phyloP scores from a whole-genome alignment of 1,284 basidiomycete genomes.

The Gymnopus androsaceus region DNA sequence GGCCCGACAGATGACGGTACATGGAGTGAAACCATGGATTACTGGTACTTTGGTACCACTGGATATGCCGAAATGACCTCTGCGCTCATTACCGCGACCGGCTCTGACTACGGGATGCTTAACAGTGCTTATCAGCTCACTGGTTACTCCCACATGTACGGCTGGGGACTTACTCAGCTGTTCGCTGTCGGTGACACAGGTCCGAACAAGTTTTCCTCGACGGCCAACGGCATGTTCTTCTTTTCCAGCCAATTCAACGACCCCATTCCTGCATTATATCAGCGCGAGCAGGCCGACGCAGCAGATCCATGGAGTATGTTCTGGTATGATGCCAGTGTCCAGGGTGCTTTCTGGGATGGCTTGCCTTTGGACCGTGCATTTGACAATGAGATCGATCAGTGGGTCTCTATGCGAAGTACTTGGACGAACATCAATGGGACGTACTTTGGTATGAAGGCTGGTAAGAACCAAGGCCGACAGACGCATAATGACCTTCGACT shows the following conservation, averaged over 20 bases:
- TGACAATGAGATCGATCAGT: constrained; percentile 68
- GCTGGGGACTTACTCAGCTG: constrained; percentile 79
- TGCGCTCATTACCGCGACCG: constrained; percentile 83
- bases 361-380: constrained; percentile 84
- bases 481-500: constrained; percentile 93
- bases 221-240: constrained; percentile 75
- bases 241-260: constrained; percentile 69
- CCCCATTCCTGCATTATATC: constrained; percentile 83
- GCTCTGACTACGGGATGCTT: constrained; percentile 79
- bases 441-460: constrained; percentile 89
- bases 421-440: constrained; percentile 89
- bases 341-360: constrained; percentile 92
- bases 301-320: constrained; percentile 96
- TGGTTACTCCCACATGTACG: constrained; percentile 90
- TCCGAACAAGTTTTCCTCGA: constrained; percentile 91
- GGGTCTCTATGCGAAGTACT: constrained; percentile 89
- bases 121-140: constrained; percentile 70
- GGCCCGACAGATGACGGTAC: constrained; percentile 78
- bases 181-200: constrained; percentile 95
- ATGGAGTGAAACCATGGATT: constrained; percentile 95
- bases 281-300: constrained; percentile 90
- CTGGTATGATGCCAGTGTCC: constrained; percentile 88
- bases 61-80: constrained; percentile 92
- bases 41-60: constrained; percentile 95
- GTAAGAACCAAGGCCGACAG: constrained; percentile 77